Evolutionary conservation across 106 monocot genomes (phyloP).

Genomic region (Apostasia ramifera): DNA sequence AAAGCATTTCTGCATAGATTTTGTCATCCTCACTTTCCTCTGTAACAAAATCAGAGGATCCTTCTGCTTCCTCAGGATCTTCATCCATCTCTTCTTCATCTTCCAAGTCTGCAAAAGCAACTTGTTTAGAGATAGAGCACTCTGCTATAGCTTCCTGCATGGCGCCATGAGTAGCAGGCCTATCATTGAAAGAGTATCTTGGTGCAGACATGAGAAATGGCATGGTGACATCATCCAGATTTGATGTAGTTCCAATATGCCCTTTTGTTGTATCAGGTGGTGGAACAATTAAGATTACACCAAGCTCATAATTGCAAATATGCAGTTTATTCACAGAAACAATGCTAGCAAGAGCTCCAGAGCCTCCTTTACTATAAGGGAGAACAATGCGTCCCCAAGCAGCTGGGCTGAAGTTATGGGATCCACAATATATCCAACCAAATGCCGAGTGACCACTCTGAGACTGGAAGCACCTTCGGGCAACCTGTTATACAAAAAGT

Average conservation of each 20-base stretch:
- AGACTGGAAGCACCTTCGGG: conserved; percentile 59
- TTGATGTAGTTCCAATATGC: conserved; percentile 1
- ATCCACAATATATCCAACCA: conserved; percentile 88
- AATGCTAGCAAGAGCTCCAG: neutral
- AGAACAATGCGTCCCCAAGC: conserved; percentile 60
- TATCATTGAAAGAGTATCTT: conserved; percentile 43
- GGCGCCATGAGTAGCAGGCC: conserved; percentile 64
- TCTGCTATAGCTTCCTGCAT: conserved; percentile 64
- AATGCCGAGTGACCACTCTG: conserved; percentile 26
- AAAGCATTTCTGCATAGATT: conserved; percentile 88
- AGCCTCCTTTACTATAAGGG: conserved; percentile 14
- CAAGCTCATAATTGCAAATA: conserved; percentile 94
- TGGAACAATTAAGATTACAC: conserved; percentile 48
- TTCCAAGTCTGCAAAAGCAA: conserved; percentile 3
- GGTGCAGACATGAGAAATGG: conserved; percentile 83
- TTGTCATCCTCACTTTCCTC: conserved; percentile 78
- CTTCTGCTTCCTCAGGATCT: conserved; percentile 33
- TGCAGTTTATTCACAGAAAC: neutral
- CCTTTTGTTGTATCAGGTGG: conserved; percentile 10
- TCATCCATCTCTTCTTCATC: conserved; percentile 30
- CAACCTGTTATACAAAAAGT: conserved; percentile 33
- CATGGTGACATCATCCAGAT: conserved; percentile 48
- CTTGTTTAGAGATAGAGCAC: conserved; percentile 18
- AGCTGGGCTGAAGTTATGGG: conserved; percentile 94
- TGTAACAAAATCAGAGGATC: conserved; percentile 16